These are phyloP conservation scores for Colletotrichum sansevieriae DNA, from an alignment of 2,329 filamentous ascomycete genomes.

Conservation along the genomic window DNA sequence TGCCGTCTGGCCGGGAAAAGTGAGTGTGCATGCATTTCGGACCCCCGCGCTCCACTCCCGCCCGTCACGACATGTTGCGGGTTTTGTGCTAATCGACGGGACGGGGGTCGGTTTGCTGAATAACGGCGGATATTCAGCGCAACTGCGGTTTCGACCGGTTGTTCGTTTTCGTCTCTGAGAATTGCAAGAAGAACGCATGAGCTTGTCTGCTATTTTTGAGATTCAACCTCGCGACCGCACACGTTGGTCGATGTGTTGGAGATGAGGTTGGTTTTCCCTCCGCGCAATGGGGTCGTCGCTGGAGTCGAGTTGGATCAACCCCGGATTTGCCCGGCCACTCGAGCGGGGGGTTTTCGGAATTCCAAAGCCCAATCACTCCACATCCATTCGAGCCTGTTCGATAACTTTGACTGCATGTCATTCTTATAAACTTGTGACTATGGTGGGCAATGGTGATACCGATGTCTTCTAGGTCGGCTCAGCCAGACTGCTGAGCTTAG, in stretches of 20 bases:
- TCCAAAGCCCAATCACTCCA: no score
- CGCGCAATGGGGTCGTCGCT: neutral
- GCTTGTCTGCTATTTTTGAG: no score
- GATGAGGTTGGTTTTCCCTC: neutral
- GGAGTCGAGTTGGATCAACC: constrained; percentile 1
- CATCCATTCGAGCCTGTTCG: no score
- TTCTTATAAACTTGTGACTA: no score
- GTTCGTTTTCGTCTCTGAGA: neutral
- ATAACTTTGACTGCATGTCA: no score
- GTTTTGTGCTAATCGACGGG: constrained; percentile 31
- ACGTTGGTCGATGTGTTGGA: neutral
- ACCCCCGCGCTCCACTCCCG: constrained; percentile 25
- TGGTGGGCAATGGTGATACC: no score
- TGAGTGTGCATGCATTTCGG: neutral
- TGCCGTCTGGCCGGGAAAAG: neutral
- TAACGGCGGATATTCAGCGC: neutral
- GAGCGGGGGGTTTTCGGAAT: neutral
- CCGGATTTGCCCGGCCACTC: neutral
- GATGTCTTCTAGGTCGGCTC: no score
- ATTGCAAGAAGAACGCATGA: no score
- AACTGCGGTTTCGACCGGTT: constrained; percentile 15
- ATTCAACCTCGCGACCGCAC: neutral
- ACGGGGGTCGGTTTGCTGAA: constrained; percentile 17
- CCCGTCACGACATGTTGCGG: constrained; percentile 37
- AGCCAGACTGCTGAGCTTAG: no score